Evolutionary conservation across 2,329 filamentous ascomycete species (phyloP), one percentile per base, ranked within the genome.

Genomic region (Dothidotthia symphoricarpi): DNA sequence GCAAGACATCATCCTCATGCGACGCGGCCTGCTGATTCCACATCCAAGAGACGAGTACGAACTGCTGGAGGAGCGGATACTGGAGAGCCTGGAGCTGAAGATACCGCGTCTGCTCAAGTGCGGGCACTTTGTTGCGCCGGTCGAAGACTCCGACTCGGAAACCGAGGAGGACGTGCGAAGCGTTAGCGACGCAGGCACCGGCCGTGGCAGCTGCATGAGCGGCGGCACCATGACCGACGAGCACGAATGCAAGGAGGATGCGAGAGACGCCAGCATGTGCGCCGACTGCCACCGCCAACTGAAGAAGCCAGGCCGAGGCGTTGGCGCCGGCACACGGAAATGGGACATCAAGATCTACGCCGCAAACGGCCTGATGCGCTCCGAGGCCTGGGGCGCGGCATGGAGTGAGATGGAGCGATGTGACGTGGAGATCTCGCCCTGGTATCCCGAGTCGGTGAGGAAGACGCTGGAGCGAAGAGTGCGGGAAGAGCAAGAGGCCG

Each of bases 391-490:
- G 93, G 80, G 81, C 4, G 90, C 90, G 2, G 91, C 88, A 41
- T 98, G 91, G 91, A 86, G 81, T 53, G 91, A 97, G 67, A 98
- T 98, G 93, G 93, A 98, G 69, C 80, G 91, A n/a, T 88, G 97
- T 0, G 93, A 98, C 59, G 87, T 95, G 1, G 91, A 97, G 66
- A 80, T 98, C 35, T 81, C 86, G 55, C 86, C 93, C 3, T 78
- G 83, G 57, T 76, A 89, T 9, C 78, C 81, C 13, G 64, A 77
- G 0, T 67, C 73, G 1, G 60, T 84, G 10, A 75, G 81, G 36
- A 75, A 76, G 13, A 79, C 81, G 49, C 69, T 89, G 14, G 78
- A 82, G n/a, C 58, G 53, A 41, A 70, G 69, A n/a, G 44, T 64
- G 8, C 66, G 74, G 24, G 71, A 75, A 32, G 68, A 72, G 38